phyloP scores from a whole-genome alignment of 495 filamentous ascomycete species.

The Clavariopsis aquatica region DNA sequence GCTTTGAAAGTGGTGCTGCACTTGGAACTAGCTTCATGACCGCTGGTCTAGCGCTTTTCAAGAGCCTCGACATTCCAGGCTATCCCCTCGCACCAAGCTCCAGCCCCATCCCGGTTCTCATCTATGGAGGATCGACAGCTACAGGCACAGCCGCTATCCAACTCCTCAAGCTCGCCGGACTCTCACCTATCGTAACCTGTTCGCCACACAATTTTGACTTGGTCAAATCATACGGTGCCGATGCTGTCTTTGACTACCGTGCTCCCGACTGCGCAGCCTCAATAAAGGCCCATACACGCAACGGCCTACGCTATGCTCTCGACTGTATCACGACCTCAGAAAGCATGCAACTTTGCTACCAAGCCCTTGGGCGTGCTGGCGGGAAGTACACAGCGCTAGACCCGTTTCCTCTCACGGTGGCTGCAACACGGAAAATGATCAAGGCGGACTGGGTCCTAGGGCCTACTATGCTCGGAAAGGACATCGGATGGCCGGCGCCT shows the following conservation, averaged over 20 bases:
- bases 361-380: not conserved
- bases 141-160: not conserved
- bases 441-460: not conserved
- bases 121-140: constrained; percentile 4
- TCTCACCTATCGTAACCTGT: not conserved
- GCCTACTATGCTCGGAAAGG: no score
- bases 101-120: not conserved
- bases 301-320: not conserved
- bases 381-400: not conserved
- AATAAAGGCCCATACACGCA: not conserved
- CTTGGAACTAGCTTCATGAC: not conserved
- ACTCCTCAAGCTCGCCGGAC: not conserved
- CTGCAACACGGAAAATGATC: not conserved
- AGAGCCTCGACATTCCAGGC: no score
- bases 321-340: not conserved
- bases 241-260: not conserved
- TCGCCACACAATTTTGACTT: not conserved
- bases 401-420: not conserved
- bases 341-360: not conserved
- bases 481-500: no score
- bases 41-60: not conserved
- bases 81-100: no score
- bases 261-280: not conserved
- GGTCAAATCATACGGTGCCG: not conserved
- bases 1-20: not conserved